Conservation (phyloP, 371 early-diverging fungal species). For the Encephalitozoon hellem region DNA sequence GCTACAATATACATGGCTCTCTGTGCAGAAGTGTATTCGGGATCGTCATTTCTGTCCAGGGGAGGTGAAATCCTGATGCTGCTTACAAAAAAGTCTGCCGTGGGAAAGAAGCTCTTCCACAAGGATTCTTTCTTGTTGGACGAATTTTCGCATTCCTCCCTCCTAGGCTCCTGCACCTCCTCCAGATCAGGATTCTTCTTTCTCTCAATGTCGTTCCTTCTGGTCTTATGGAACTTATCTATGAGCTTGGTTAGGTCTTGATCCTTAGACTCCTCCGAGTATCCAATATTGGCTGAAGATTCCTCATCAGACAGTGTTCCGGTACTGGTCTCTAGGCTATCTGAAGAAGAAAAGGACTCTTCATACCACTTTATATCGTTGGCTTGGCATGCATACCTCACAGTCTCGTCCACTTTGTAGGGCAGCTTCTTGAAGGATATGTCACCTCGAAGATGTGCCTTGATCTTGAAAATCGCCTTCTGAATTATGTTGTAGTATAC, state of each 20-base stretch:
- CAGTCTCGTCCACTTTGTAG: not conserved
- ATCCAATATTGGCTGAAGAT: not conserved
- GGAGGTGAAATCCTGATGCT: not conserved
- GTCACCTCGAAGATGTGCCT: not conserved
- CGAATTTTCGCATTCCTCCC: not conserved
- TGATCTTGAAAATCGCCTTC: not conserved
- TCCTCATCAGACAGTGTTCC: not conserved
- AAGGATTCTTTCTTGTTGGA: not conserved
- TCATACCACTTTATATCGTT: not conserved
- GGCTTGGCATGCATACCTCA: not conserved
- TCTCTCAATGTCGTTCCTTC: not conserved
- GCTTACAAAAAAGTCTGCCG: not conserved
- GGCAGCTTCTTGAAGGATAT: not conserved
- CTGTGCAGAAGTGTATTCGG: not conserved
- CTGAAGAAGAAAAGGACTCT: not conserved
- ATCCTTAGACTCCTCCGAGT: not conserved
- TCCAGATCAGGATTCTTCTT: not conserved
- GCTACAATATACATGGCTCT: conserved; percentile 29
- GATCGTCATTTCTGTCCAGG: not conserved
- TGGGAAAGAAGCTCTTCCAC: not conserved
- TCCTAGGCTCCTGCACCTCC: not conserved
- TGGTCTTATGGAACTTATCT: not conserved
- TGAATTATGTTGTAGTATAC: conserved; percentile 17
- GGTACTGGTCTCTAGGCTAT: not conserved
- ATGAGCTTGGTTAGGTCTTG: not conserved